phyloP scores from a whole-genome alignment of 176 grass and related monocot species.

The Tillandsia fasciculata region DNA sequence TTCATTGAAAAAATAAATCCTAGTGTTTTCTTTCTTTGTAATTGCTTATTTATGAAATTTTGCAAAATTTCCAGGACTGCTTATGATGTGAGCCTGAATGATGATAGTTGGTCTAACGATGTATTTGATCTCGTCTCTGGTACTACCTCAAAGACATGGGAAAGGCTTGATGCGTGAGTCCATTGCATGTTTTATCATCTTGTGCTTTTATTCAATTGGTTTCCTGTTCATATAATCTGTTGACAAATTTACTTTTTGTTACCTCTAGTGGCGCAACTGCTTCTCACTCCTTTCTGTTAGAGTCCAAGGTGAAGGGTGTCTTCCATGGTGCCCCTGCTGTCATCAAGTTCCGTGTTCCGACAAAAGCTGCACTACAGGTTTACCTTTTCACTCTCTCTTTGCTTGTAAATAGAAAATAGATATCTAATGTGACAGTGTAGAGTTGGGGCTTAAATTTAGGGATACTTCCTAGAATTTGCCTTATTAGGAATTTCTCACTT shows the following conservation, averaged over 20 bases:
- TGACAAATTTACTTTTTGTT: slow-evolving; percentile 6
- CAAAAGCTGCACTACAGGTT: slow-evolving; percentile 90
- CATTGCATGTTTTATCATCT: not conserved
- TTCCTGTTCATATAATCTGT: not conserved
- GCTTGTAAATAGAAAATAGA: slow-evolving; percentile 1
- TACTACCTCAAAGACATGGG: slow-evolving; percentile 63
- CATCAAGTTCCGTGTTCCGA: slow-evolving; percentile 77
- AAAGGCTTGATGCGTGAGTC: slow-evolving; percentile 89
- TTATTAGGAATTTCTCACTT: not conserved
- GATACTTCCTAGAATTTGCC: too few relatives aligned
- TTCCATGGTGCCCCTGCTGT: slow-evolving; percentile 74
- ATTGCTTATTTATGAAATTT: slow-evolving; percentile 11
- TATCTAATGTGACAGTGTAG: too few relatives aligned
- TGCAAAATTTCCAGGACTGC: slow-evolving; percentile 53
- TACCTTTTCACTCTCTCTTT: not conserved
- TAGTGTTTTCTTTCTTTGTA: not conserved
- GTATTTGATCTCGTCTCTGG: slow-evolving; percentile 71
- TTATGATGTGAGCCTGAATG: slow-evolving; percentile 84
- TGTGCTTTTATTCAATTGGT: slow-evolving; percentile 9
- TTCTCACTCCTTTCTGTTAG: slow-evolving; percentile 71
- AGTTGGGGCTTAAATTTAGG: too few relatives aligned
- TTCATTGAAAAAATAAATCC: not conserved
- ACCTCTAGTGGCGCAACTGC: slow-evolving; percentile 57
- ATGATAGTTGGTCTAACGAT: slow-evolving; percentile 84
- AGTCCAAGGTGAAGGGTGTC: slow-evolving; percentile 62